Evolutionary conservation across 2,329 filamentous ascomycete genomes (phyloP), one percentile per base, ranked within the genome.

Genomic region (Colletotrichum eleusines): DNA sequence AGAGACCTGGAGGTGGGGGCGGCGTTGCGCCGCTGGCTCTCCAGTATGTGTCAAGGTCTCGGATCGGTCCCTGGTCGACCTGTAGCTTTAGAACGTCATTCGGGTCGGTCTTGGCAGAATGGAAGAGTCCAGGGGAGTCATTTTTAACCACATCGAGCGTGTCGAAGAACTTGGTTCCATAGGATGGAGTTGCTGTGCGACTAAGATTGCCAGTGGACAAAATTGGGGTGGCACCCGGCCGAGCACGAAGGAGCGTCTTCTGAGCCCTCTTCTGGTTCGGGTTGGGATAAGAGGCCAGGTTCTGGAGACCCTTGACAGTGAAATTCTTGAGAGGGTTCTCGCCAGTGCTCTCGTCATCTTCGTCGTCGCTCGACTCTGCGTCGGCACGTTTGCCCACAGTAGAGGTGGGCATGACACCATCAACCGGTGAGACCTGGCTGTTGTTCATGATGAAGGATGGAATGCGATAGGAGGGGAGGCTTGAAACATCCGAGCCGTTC

Each of bases 231-330:
- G 73, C 38, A 63, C 69, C 33, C 38, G 74, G 71, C 40, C 76
- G 75, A 71, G 74, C 75, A 28, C 78, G 76, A 63, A 79, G 77
- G 69, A 88, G 82, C 23, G 81, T 78, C 73, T 80, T 84, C 77
- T 84, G 85, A 69, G 87, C 87, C 51, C 78, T 79, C 76, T 84
- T 84, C 76, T 88, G 87, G 76, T 81, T 84, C 9, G 86, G 86
- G 73, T 89, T 89, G 5, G 84, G 81, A 73, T 88, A 89, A 1
- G 87, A 88, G 20, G 87, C 87, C 73, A 89, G 76, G 73, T 85
- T 88, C 48, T 84, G 83, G 28, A 88, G 80, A 38, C 82, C 84
- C 74, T 87, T 87, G 74, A 84, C 81, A 16, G 81, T 79, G 72
- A 83, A 79, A 55, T 78, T 82, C 69, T 80, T 77, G 60, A 83